phyloP scores from a whole-genome alignment of 2,329 filamentous ascomycete species.

The Cryoendolithus antarcticus region DNA sequence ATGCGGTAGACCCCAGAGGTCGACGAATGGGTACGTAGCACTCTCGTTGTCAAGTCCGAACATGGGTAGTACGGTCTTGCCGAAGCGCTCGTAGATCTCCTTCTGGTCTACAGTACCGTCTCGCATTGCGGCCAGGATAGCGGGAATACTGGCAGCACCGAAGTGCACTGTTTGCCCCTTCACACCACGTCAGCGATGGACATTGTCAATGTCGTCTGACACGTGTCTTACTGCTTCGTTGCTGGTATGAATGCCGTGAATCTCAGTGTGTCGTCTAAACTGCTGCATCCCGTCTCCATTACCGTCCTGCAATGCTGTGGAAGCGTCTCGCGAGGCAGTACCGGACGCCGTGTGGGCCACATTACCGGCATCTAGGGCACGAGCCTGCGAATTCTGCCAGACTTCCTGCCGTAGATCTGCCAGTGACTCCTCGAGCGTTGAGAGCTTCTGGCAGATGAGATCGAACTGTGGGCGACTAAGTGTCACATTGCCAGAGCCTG shows the following conservation, averaged over 20 bases:
- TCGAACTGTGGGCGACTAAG: constrained; percentile 32
- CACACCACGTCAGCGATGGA: constrained; percentile 30
- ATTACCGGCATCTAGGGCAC: no score
- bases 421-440: constrained; percentile 35
- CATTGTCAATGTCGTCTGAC: constrained; percentile 33
- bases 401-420: constrained; percentile 28
- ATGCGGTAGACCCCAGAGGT: constrained; percentile 49
- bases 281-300: constrained; percentile 4
- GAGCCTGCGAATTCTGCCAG: constrained; percentile 8
- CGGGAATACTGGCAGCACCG: constrained; percentile 49
- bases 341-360: constrained; percentile 1
- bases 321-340: constrained; percentile 16
- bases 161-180: constrained; percentile 50
- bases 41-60: constrained; percentile 53
- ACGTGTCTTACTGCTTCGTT: constrained; percentile 38
- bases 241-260: constrained; percentile 47
- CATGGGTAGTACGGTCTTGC: constrained; percentile 49
- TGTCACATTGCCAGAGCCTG: constrained; percentile 13
- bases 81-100: constrained; percentile 40
- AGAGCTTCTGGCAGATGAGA: constrained; percentile 35
- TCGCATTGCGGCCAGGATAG: constrained; percentile 43
- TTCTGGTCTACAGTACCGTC: constrained; percentile 32
- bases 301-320: constrained; percentile 25
- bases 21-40: constrained; percentile 53
- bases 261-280: constrained; percentile 26